These are phyloP conservation scores for Aureobasidium sp. DNA, from an alignment of 2,329 filamentous ascomycete species.

Conservation along the genomic window DNA sequence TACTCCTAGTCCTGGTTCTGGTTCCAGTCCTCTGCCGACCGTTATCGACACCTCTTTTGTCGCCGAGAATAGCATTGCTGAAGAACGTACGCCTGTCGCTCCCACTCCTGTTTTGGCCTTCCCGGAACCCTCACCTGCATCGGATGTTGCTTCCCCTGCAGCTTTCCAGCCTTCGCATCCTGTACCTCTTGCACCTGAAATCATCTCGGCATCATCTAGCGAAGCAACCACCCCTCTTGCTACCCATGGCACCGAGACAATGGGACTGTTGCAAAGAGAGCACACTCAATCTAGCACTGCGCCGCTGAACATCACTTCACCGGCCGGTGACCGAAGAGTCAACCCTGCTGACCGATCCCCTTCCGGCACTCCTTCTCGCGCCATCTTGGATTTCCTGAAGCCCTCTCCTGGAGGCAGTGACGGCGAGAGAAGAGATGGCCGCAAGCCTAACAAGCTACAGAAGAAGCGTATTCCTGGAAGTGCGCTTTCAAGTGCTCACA, in stretches of 20 bases:
- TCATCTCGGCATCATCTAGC: slow-evolving; percentile 33
- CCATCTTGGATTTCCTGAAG: slow-evolving; percentile 59
- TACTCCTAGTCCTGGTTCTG: slow-evolving; percentile 31
- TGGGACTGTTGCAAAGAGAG: slow-evolving; percentile 25
- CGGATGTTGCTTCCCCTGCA: slow-evolving; percentile 11
- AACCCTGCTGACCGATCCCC: slow-evolving; percentile 20
- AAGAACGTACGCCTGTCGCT: slow-evolving; percentile 21
- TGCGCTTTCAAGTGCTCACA: slow-evolving; percentile 78
- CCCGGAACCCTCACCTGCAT: slow-evolving; percentile 24
- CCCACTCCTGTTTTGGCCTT: slow-evolving; percentile 21
- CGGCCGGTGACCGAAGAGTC: slow-evolving; percentile 16
- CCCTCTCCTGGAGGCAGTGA: slow-evolving; percentile 53
- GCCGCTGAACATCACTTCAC: slow-evolving; percentile 15
- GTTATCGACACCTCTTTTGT: slow-evolving; percentile 8
- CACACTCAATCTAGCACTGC: slow-evolving; percentile 13
- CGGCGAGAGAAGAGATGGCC: slow-evolving; percentile 47
- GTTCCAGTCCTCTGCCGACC: slow-evolving; percentile 11
- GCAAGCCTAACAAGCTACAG: slow-evolving; percentile 80
- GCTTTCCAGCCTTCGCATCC: slow-evolving; percentile 11
- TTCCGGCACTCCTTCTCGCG: slow-evolving; percentile 21
- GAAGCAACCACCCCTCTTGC: slow-evolving; percentile 28
- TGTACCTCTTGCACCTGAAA: slow-evolving; percentile 24
- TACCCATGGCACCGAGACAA: slow-evolving; percentile 21
- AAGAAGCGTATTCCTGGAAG: slow-evolving; percentile 78
- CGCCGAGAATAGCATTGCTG: slow-evolving; percentile 13